phyloP scores from a whole-genome alignment of 495 filamentous ascomycete species.

The Neurospora sp. region DNA sequence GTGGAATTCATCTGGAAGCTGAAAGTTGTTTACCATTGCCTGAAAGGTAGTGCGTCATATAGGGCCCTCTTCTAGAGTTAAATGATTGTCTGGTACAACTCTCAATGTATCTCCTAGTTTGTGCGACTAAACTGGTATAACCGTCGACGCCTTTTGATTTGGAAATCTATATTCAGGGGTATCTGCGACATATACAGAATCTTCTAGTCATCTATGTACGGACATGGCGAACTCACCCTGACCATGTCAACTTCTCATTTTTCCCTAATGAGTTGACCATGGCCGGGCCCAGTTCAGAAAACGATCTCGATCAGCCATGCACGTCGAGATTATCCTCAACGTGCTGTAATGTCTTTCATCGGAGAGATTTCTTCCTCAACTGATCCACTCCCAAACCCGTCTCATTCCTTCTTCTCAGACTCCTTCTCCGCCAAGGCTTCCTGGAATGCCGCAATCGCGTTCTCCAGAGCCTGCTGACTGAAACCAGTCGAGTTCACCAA shows the following conservation, averaged over 20 bases:
- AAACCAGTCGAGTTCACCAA: conserved; percentile 31
- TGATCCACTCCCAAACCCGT: neutral
- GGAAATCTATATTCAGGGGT: neutral
- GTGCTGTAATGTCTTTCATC: neutral
- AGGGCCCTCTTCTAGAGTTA: neutral
- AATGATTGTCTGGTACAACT: neutral
- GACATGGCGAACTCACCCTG: neutral
- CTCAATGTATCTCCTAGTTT: neutral
- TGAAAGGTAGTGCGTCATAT: too few species aligned
- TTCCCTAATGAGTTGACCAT: neutral
- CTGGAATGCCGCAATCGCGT: conserved; percentile 21
- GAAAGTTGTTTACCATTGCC: too few species aligned
- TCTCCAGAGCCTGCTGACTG: conserved; percentile 16
- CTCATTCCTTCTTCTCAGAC: neutral
- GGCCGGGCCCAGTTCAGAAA: neutral
- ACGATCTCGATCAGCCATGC: neutral
- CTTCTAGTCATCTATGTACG: neutral
- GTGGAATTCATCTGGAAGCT: neutral
- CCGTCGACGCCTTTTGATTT: neutral
- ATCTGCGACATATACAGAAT: neutral
- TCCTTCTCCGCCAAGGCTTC: conserved; percentile 13
- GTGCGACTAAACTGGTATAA: neutral
- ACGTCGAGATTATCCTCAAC: neutral
- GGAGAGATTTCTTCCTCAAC: neutral
- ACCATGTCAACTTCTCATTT: neutral